Base-by-base conservation (phyloP, 1,139 yeast genomes). In the Geotrichum klebahnii region DNA sequence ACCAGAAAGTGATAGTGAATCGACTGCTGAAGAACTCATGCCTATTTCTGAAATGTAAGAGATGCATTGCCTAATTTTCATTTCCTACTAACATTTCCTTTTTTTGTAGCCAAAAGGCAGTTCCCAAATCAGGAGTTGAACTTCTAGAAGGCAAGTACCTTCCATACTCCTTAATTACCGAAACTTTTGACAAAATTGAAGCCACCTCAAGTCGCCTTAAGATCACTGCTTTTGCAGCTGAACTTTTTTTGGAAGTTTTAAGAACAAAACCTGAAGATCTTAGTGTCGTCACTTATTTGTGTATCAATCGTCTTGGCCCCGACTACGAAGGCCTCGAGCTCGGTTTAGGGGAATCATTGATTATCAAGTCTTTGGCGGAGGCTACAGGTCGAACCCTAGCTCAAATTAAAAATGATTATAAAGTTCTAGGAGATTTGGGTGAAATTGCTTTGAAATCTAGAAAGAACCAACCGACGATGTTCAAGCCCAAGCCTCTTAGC, bases 271-370 rank as follows among this genome's bases (percentile, higher is more conserved):
- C 87, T 0, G 71, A 74, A 14, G 81, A 79, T 45, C 69, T 92
- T 52, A 76, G 86, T 3, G 79, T 78, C 53, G 80, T 87, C 1
- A 85, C 90, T 1, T 92, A 90, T 61, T 74, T 92, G 16, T 86
- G 85, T 67, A 89, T 90, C 62, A 90, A 90, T 64, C 73, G 94
- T 51, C 72, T 92, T 14, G 97, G 97, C 0, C 98, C 98, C 0
- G 98, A 92, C 64, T 92, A 92, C 64, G 96, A 88, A 61, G 96
- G 94, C 36, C 72, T 90, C 54, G 98, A 92, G 62, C 71, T 92
- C 33, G 97, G 98, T 0, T 75, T 92, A 2, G 99, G 98, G 12
- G 98, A 92, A 65, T 81, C 94, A 0, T 66, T 92, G 16, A 72
- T 92, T 36, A 80, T 89, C 62, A 92, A 90, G 63, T 94, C 98